Percentiles rank a stretch among this genome's conserved stretches.
Conservation (phyloP, 768 basidiomycete species). For the Gymnopilus junonius region DNA sequence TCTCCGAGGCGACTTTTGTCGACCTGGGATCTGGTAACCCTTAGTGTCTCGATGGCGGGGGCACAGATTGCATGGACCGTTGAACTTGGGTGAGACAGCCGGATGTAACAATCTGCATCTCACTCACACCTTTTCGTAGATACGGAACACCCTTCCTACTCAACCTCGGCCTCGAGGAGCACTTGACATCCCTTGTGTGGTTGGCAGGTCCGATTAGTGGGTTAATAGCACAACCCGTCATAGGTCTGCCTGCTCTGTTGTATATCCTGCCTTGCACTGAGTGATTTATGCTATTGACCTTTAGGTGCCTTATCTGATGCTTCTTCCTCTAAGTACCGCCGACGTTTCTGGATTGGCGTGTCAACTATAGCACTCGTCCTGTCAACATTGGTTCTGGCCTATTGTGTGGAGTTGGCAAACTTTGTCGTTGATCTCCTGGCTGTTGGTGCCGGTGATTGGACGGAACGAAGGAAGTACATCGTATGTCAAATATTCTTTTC, state of each 20-base stretch:
- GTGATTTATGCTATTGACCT: slow-evolving; percentile 32
- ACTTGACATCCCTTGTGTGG: slow-evolving; percentile 96
- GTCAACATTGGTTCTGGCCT: slow-evolving; percentile 82
- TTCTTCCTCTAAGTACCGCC: slow-evolving; percentile 86
- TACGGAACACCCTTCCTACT: slow-evolving; percentile 96
- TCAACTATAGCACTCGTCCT: slow-evolving; percentile 82
- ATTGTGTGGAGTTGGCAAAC: slow-evolving; percentile 73
- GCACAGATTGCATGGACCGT: slow-evolving; percentile 97
- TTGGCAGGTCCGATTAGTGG: slow-evolving; percentile 94
- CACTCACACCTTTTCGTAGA: slow-evolving; percentile 44
- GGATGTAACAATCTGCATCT: neutral
- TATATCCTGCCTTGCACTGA: slow-evolving; percentile 19
- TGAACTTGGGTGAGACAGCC: slow-evolving; percentile 75
- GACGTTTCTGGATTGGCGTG: slow-evolving; percentile 92
- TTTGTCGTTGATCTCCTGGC: slow-evolving; percentile 79
- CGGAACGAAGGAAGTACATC: slow-evolving; percentile 67
- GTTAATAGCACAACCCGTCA: slow-evolving; percentile 94
- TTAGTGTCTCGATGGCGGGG: slow-evolving; percentile 93
- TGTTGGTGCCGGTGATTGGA: slow-evolving; percentile 85
- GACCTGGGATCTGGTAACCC: slow-evolving; percentile 78
- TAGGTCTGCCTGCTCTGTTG: slow-evolving; percentile 60
- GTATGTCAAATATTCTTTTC: slow-evolving; percentile 42
- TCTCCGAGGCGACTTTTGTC: slow-evolving; percentile 43
- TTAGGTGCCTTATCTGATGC: slow-evolving; percentile 95
- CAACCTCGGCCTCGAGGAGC: slow-evolving; percentile 71